Conservation (phyloP, 2,329 filamentous ascomycete genomes). For the Exophiala lecanii-corni region DNA sequence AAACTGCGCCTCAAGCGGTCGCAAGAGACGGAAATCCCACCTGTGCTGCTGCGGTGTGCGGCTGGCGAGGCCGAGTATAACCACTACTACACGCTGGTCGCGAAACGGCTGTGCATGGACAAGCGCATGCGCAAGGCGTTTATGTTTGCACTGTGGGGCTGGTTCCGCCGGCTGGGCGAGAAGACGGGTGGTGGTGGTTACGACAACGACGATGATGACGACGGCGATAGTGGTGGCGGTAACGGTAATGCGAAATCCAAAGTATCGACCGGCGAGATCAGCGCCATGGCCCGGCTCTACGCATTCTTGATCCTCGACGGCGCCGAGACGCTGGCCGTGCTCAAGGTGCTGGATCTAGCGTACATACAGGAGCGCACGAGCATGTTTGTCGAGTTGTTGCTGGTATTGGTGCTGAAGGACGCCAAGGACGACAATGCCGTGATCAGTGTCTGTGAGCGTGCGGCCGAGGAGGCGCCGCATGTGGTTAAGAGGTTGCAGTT, state of each 20-base stretch:
- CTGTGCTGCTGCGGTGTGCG: conserved; percentile 81
- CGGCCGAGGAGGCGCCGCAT: conserved; percentile 57
- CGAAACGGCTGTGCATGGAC: conserved; percentile 69
- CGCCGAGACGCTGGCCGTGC: conserved; percentile 52
- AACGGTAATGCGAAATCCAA: conserved; percentile 50
- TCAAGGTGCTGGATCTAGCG: conserved; percentile 67
- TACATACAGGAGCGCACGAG: conserved; percentile 72
- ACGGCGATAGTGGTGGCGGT: conserved; percentile 44
- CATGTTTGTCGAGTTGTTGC: conserved; percentile 72
- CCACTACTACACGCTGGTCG: conserved; percentile 86
- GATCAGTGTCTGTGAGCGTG: conserved; percentile 60
- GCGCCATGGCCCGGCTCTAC: conserved; percentile 65
- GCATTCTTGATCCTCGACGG: conserved; percentile 58
- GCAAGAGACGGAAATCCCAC: conserved; percentile 80
- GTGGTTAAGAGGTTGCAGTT: conserved; percentile 72
- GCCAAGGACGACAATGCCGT: conserved; percentile 56
- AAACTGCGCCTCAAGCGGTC: conserved; percentile 82
- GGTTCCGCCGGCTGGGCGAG: conserved; percentile 83
- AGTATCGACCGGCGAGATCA: conserved; percentile 54
- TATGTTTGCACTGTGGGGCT: conserved; percentile 78
- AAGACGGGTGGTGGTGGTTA: conserved; percentile 54
- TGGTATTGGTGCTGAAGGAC: conserved; percentile 70
- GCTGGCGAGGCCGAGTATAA: conserved; percentile 83
- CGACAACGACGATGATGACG: conserved; percentile 53
- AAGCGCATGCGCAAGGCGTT: conserved; percentile 76